These are phyloP conservation scores for Neurospora discreta DNA, from an alignment of 495 filamentous ascomycete species.

Conservation along the genomic window DNA sequence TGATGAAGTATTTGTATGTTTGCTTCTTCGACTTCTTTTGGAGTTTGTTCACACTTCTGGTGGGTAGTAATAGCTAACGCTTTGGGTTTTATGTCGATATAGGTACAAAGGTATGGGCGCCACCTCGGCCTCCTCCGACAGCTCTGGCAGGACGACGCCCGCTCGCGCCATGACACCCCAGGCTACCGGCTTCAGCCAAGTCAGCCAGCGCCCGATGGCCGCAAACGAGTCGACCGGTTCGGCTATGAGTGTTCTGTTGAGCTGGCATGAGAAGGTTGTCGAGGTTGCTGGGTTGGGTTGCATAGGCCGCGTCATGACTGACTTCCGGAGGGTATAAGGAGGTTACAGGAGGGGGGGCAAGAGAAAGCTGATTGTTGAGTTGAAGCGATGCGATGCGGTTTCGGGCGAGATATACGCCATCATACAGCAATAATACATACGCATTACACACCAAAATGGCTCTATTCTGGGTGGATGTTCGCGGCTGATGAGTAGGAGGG, in stretches of 20 bases:
- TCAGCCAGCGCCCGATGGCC: constrained; percentile 52
- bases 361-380: not conserved
- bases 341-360: not conserved
- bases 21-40: not conserved
- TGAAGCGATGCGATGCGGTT: not conserved
- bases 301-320: constrained; percentile 85
- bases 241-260: constrained; percentile 85
- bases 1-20: constrained; percentile 68
- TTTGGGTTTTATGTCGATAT: not conserved
- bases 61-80: not conserved
- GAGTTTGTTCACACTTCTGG: too few species aligned
- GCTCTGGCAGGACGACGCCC: constrained; percentile 20
- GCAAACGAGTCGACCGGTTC: constrained; percentile 66
- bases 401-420: not conserved
- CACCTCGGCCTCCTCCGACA: constrained; percentile 14
- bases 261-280: constrained; percentile 93
- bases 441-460: not conserved
- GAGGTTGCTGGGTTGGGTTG: constrained; percentile 78
- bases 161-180: constrained; percentile 55
- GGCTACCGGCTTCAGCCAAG: constrained; percentile 73
- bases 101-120: constrained; percentile 79
- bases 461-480: not conserved
- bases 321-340: constrained; percentile 72
- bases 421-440: not conserved
- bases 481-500: not conserved